Evolutionary conservation across 208 protist genomes (phyloP).

Genomic region (Tritrichomonas musculus): DNA sequence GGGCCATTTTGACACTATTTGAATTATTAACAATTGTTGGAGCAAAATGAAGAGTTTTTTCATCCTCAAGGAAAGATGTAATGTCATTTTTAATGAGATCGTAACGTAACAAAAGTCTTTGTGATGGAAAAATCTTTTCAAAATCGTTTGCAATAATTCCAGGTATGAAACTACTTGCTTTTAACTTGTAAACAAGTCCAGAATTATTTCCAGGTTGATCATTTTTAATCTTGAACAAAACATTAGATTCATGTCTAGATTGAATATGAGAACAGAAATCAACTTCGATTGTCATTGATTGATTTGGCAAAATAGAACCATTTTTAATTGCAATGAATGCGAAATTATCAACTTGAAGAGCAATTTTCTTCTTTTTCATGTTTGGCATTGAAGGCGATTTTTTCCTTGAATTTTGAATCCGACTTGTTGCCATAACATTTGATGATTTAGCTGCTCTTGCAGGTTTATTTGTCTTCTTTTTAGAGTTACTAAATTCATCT

Average conservation of each 20-base stretch:
- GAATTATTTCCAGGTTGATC: background rate
- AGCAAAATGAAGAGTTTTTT: background rate
- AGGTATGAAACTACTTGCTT: background rate
- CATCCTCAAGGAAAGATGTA: slow-evolving; percentile 16
- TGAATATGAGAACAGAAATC: background rate
- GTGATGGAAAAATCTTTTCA: background rate
- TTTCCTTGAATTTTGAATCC: background rate
- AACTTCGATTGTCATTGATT: background rate
- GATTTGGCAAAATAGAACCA: background rate
- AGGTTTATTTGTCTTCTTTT: background rate
- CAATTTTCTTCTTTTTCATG: background rate
- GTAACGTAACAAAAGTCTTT: background rate
- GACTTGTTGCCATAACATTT: background rate
- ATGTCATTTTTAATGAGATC: background rate
- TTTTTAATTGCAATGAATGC: background rate
- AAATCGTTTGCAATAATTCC: background rate
- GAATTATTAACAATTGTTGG: background rate
- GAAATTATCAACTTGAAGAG: background rate
- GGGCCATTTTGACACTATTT: background rate
- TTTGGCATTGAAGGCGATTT: background rate
- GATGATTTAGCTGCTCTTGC: background rate
- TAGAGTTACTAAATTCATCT: background rate
- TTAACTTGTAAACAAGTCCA: background rate
- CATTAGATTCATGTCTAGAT: background rate
- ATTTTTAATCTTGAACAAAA: background rate